A percentile compares a stretch with the other conserved stretches of the same genome.
phyloP scores from a whole-genome alignment of 2,329 filamentous ascomycete species.

The Trichoderma gracile region DNA sequence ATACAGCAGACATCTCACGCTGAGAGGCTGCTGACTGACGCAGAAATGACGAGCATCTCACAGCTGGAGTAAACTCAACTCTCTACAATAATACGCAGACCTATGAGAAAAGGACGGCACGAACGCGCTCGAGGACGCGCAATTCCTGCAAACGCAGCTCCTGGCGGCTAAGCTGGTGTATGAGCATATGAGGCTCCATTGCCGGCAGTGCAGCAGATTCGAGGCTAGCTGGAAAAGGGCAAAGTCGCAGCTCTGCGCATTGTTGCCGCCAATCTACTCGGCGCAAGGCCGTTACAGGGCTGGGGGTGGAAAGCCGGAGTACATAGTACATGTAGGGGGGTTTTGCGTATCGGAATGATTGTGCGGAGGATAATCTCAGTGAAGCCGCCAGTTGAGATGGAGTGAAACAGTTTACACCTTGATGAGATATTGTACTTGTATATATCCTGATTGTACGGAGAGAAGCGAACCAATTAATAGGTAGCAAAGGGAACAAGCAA shows the following conservation, averaged over 20 bases:
- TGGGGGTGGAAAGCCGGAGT: not conserved
- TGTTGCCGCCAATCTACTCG: slow-evolving; percentile 16
- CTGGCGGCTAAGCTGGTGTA: slow-evolving; percentile 6
- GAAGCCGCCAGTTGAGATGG: not conserved
- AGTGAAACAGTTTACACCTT: not conserved
- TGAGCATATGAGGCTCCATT: slow-evolving; percentile 15
- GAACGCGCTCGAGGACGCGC: not conserved
- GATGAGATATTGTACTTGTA: too few relatives aligned
- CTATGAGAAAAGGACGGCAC: not conserved
- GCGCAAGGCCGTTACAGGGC: slow-evolving; percentile 7
- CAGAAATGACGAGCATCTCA: not conserved
- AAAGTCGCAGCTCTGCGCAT: slow-evolving; percentile 5
- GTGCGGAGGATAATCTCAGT: too few relatives aligned
- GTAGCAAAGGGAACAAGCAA: too few relatives aligned
- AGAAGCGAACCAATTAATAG: too few relatives aligned
- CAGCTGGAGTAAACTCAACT: too few relatives aligned
- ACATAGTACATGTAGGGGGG: not conserved
- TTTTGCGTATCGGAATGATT: not conserved
- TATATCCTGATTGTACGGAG: too few relatives aligned
- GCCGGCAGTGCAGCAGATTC: slow-evolving; percentile 12
- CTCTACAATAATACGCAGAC: not conserved
- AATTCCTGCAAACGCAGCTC: slow-evolving; percentile 7
- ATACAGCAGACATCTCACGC: not conserved
- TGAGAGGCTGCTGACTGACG: slow-evolving; percentile 15
- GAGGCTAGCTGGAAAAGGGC: slow-evolving; percentile 4